Evolutionary conservation across 1,284 basidiomycete genomes (phyloP).

Genomic region (Grifola frondosa): DNA sequence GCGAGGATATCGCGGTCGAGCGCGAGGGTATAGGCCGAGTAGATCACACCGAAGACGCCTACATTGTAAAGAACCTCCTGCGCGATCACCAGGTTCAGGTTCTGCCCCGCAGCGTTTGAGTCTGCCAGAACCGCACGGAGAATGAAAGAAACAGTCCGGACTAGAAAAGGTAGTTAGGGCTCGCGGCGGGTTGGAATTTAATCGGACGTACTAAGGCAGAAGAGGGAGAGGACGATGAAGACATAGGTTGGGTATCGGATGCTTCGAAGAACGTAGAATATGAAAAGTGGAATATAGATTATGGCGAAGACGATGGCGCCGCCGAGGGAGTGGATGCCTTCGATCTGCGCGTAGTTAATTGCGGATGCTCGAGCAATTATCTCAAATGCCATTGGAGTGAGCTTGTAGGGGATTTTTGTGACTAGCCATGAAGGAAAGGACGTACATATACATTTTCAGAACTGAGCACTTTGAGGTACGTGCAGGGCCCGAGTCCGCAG

Average conservation of each 20-base stretch:
- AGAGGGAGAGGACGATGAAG: conserved; percentile 41
- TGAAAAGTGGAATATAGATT: conserved; percentile 40
- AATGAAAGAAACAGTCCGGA: conserved; percentile 31
- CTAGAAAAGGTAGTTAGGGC: conserved; percentile 13
- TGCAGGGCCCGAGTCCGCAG: too few species aligned
- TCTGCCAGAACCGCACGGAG: conserved; percentile 32
- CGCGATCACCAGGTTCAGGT: conserved; percentile 25
- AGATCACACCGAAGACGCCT: conserved; percentile 37
- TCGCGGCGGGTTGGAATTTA: not conserved
- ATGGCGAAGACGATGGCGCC: conserved; percentile 47
- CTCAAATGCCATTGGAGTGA: not conserved
- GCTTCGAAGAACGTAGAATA: conserved; percentile 37
- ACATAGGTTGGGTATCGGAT: conserved; percentile 42
- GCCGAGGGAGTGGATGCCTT: conserved; percentile 43
- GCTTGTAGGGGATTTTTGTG: not conserved
- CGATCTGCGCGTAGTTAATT: conserved; percentile 38
- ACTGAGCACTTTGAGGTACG: too few species aligned
- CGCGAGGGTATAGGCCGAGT: conserved; percentile 35
- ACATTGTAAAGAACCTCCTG: conserved; percentile 33
- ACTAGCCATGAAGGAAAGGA: too few species aligned
- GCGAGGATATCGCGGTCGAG: conserved; percentile 29
- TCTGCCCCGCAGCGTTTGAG: conserved; percentile 22
- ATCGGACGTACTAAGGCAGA: conserved; percentile 43
- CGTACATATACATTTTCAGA: too few species aligned
- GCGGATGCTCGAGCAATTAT: conserved; percentile 2